phyloP scores from a whole-genome alignment of 2,329 filamentous ascomycete species.

The Trichoderma lentiforme region DNA sequence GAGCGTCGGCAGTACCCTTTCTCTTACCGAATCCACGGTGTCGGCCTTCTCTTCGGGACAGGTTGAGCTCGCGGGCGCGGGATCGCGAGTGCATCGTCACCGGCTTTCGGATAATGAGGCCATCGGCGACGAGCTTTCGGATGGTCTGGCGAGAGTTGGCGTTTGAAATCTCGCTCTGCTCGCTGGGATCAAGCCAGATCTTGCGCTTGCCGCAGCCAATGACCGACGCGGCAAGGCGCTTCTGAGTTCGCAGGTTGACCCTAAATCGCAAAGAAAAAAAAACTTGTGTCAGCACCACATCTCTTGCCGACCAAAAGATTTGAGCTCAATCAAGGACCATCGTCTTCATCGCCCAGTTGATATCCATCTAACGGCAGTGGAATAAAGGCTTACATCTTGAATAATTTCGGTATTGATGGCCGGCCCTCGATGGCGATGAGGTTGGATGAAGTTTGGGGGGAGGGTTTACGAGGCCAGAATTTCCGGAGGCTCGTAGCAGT shows the following conservation, averaged over 20 bases:
- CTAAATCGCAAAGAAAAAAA: conserved; percentile 46
- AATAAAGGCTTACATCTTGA: conserved; percentile 43
- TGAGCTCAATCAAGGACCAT: background rate
- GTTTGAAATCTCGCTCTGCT: conserved; percentile 99
- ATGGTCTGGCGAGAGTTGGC: conserved; percentile 99
- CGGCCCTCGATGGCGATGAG: conserved; percentile 38
- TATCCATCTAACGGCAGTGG: background rate
- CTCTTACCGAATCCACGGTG: conserved; percentile 99
- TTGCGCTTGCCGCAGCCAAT: conserved; percentile 99
- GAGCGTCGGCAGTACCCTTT: conserved; percentile 99
- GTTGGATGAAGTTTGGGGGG: conserved; percentile 38
- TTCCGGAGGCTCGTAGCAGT: conserved; percentile 36
- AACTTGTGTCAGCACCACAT: conserved; percentile 29
- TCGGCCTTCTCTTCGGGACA: conserved; percentile 89
- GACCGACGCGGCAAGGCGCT: conserved; percentile 98
- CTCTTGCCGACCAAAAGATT: background rate
- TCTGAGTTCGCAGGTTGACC: conserved; percentile 99
- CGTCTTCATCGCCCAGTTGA: background rate
- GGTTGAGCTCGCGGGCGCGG: conserved; percentile 91
- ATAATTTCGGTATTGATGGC: conserved; percentile 41
- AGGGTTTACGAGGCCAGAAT: conserved; percentile 41
- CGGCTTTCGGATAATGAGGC: conserved; percentile 99
- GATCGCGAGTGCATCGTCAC: conserved; percentile 99
- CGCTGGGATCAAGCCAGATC: conserved; percentile 99
- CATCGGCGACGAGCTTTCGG: conserved; percentile 99